phyloP scores from a whole-genome alignment of 345 rosid genomes.

The Corchorus capsularis region DNA sequence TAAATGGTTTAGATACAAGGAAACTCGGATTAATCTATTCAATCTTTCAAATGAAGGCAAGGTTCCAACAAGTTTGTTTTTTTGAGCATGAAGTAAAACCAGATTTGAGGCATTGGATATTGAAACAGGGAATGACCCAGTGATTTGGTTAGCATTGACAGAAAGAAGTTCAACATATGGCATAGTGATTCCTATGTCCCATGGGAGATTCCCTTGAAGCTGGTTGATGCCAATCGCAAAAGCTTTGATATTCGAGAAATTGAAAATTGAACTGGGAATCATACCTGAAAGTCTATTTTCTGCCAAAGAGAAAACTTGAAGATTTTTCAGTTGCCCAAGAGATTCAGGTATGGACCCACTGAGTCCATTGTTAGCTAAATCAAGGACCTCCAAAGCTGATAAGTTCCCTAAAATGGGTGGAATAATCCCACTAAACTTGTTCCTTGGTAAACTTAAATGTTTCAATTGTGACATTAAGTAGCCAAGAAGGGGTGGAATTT shows the following conservation, averaged over 20 bases:
- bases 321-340: conserved; percentile 16
- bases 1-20: background rate
- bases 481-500: conserved; percentile 1
- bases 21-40: background rate
- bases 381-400: background rate
- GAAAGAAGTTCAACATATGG: conserved; percentile 4
- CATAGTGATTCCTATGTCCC: conserved; percentile 13
- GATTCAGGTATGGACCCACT: conserved; percentile 17
- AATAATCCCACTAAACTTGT: conserved; percentile 21
- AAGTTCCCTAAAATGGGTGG: conserved; percentile 26
- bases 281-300: conserved; percentile 16
- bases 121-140: background rate
- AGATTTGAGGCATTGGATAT: conserved; percentile 19
- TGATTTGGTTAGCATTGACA: background rate
- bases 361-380: background rate
- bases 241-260: conserved; percentile 1
- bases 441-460: background rate
- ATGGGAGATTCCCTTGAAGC: conserved; percentile 16
- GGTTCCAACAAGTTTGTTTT: background rate
- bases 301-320: background rate
- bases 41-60: no score
- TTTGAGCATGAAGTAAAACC: background rate
- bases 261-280: conserved; percentile 21
- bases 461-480: background rate
- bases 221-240: background rate